Base-by-base conservation (phyloP, 2,329 filamentous ascomycete species). In the Claviceps pusilla region DNA sequence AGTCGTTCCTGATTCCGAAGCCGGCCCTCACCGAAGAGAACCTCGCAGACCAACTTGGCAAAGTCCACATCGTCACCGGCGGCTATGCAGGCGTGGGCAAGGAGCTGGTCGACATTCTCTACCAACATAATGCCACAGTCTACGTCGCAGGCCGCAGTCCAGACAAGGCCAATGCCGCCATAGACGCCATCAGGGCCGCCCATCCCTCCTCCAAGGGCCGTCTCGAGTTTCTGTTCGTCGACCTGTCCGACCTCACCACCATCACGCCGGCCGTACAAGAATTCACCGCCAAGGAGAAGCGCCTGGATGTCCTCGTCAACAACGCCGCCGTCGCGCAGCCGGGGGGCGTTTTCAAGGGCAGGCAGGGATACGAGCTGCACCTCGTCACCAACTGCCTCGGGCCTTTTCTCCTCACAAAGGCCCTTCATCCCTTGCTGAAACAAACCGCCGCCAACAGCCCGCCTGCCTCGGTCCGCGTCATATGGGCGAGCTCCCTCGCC, bases 61-160 rank as follows among this genome's bases (percentile, higher is more conserved):
- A 70, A 64, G 74, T 78, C 39, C 73, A 71, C 65, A 71, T 82
- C 56, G 72, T 82, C 16, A 82, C 68, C 1, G 68, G 68, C 42
- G 63, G 65, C 54, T 69, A 70, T 58, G 65, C 66, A 0, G 68
- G 68, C 68, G 68, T 80, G 7, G 78, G 78, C 10, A 71, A 73
- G 45, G 74, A 80, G 58, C 68, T 82, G 24, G 68, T 68, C 37
- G 71, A 71, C 43, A 71, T 82, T 3, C 68, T 83, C 11, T 82
- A 82, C 63, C 63, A 66, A 12, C 71, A 70, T 41, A 76, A 78
- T 54, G 77, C 69, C 41, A 78, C 68, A 1, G 73, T 82, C n/a
- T 82, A 80, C 63, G 63, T 79, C 31, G 76, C 76, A 4, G 72
- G 72, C 3, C 75, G 78, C 35, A 72, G 65, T 3, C 60, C 68